A percentile compares a stretch with the other conserved stretches of the same genome.
Evolutionary conservation across 306 rosid genomes (phyloP).

Genomic region (Bauhinia variegata): DNA sequence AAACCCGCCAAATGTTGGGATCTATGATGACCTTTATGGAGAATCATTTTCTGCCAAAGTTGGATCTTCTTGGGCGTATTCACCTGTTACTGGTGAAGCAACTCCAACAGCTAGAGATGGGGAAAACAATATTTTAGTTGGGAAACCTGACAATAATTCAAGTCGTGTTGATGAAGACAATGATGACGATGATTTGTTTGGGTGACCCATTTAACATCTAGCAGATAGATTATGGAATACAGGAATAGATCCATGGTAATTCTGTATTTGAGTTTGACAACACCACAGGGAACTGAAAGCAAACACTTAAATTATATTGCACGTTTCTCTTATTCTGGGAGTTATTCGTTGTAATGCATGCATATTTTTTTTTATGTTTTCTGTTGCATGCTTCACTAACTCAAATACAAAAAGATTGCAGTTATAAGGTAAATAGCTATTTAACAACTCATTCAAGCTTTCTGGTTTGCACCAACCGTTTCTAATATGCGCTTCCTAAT

Average conservation of each 20-base stretch:
- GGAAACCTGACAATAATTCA: conserved; percentile 53
- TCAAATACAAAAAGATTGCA: too few relatives aligned
- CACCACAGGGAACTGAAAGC: too few relatives aligned
- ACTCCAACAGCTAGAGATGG: conserved; percentile 49
- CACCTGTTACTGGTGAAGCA: conserved; percentile 49
- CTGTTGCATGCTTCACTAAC: too few relatives aligned
- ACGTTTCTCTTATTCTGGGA: too few relatives aligned
- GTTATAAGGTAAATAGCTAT: too few relatives aligned
- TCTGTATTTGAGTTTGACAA: conserved; percentile 40
- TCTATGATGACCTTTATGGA: conserved; percentile 92
- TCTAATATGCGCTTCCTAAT: too few relatives aligned
- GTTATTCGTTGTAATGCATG: too few relatives aligned
- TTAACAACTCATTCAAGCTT: too few relatives aligned
- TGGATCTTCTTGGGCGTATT: conserved; percentile 94
- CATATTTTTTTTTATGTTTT: too few relatives aligned
- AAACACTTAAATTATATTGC: too few relatives aligned
- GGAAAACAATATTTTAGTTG: conserved; percentile 43
- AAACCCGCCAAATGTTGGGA: conserved; percentile 62
- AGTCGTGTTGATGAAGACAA: conserved; percentile 51
- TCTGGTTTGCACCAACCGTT: too few relatives aligned
- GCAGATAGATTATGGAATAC: conserved; percentile 37
- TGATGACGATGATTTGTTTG: conserved; percentile 84
- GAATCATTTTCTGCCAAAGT: conserved; percentile 76
- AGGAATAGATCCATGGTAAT: conserved; percentile 37
- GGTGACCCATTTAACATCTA: conserved; percentile 50